Evolutionary conservation across 164 flowering plant genomes (phyloP).

Genomic region (Stephania japonica): DNA sequence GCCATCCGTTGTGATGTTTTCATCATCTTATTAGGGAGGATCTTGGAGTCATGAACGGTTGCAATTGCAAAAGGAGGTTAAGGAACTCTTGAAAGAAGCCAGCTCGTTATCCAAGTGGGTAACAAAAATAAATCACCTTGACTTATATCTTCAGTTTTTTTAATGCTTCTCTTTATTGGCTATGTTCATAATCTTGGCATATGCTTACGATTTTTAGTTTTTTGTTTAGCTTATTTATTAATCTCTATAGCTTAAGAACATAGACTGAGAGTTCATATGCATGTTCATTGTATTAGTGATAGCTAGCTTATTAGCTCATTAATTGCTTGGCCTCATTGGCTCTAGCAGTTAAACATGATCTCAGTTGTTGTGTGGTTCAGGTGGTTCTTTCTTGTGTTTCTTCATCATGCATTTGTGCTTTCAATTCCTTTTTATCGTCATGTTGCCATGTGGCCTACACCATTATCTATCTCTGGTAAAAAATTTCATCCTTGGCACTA

Average conservation of each 20-base stretch:
- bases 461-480: too few relatives aligned
- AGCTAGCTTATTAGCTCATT: too few relatives aligned
- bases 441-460: too few relatives aligned
- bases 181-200: background rate
- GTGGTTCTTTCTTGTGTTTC: too few relatives aligned
- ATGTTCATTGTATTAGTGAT: too few relatives aligned
- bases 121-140: slow-evolving; percentile 10
- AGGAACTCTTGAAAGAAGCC: slow-evolving; percentile 69
- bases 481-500: too few relatives aligned
- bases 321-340: background rate
- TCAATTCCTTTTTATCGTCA: too few relatives aligned
- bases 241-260: too few relatives aligned
- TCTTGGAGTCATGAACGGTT: slow-evolving; percentile 28
- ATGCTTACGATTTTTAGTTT: background rate
- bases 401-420: too few relatives aligned
- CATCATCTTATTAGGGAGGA: slow-evolving; percentile 32
- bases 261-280: too few relatives aligned
- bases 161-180: background rate
- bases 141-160: background rate
- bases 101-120: slow-evolving; percentile 70
- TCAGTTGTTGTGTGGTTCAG: too few relatives aligned
- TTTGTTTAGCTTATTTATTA: background rate
- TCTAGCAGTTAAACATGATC: too few relatives aligned
- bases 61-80: slow-evolving; percentile 55
- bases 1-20: background rate